Evolutionary conservation across 208 protist genomes (phyloP), one percentile per base, ranked within the genome.

Genomic region (Leishmania gerbilli): DNA sequence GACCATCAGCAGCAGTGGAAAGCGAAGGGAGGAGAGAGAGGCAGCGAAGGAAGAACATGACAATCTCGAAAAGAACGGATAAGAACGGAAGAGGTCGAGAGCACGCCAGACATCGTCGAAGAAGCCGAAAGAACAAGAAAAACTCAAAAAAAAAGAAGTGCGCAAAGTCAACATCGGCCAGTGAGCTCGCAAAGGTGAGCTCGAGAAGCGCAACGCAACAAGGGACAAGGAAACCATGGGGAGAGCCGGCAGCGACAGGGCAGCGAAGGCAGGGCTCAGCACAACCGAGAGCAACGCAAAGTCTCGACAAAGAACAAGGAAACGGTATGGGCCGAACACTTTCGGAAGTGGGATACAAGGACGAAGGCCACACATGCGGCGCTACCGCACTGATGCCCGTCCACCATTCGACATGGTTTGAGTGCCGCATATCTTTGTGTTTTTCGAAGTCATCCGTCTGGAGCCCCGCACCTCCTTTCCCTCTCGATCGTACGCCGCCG

Each of bases 11-110:
- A n/a, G 27, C 55, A 49, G 31, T 34, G 47, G 11, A 34, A 77
- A 71, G 64, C 19, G 42, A 78, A 67, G 64, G 31, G 71, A 40
- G 56, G 5, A 76, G 58, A 81, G 62, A 79, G 11, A 37, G 27
- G 45, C 68, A 27, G 45, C 68, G 68, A 53, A 34, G 40, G n/a
- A 37, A 17, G 24, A 45, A 9, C 68, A 34, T 31, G 42, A 34
- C 19, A 53, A 27, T 27, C 24, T 53, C 45, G 68, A 74, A 47
- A 47, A 27, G 45, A 74, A 42, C 68, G 42, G 68, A 74, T 45
- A 74, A 74, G 3, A 74, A 49, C 27, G 13, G 19, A 86, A 0
- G 27, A 58, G 31, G 55, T 15, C 34, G 21, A 84, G 5, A 24
- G 64, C 75, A 19, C 21, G 62, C 74, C 31, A 45, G 34, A 51